Evolutionary conservation across 1,139 yeast genomes (phyloP), one percentile per base, ranked within the genome.

Genomic region (Magnusiomyces ingens): DNA sequence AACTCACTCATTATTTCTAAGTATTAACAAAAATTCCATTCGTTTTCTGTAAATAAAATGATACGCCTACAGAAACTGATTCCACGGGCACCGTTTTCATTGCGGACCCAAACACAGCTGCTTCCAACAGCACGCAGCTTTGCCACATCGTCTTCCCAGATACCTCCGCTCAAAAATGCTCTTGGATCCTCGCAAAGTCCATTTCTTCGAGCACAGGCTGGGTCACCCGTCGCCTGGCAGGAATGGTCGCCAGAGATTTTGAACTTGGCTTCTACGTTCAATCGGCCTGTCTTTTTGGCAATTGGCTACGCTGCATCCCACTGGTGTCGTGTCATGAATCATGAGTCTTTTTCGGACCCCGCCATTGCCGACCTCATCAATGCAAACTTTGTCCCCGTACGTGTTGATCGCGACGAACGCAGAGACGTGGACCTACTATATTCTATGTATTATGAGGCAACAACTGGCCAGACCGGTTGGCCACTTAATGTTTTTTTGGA

Each of bases 391-490:
- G 60, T 70, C 17, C 72, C 74, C 3, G 62, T 71, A 55, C 69
- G 68, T 51, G 65, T 71, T 49, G 74, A 71, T 55, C 64, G 70
- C 17, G 74, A 71, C 50, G 71, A 69, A 50, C 66, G 72, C 11
- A 74, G 74, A 5, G 75, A 70, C 54, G 60, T 71, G 29, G 75
- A 71, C 52, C 60, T 68, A 10, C 67, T 71, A 10, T 70, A 71
- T 56, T 68, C 68, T 68, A 64, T 68, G 67, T 71, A 68, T 55
- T 59, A 71, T 42, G 74, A 71, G 56, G 72, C 68, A 8, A 64
- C 69, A 2, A 59, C 60, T 15, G 74, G 73, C n/a, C 64, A 63
- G 2, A 72, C 74, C 13, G 75, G 75, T n/a, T 71, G 75, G 75
- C 75, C 75, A 1, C 57, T 71, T 51, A 71, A 71, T 54, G 71